Evolutionary conservation across 1,284 basidiomycete species (phyloP).

Genomic region (Naganishia sp.): DNA sequence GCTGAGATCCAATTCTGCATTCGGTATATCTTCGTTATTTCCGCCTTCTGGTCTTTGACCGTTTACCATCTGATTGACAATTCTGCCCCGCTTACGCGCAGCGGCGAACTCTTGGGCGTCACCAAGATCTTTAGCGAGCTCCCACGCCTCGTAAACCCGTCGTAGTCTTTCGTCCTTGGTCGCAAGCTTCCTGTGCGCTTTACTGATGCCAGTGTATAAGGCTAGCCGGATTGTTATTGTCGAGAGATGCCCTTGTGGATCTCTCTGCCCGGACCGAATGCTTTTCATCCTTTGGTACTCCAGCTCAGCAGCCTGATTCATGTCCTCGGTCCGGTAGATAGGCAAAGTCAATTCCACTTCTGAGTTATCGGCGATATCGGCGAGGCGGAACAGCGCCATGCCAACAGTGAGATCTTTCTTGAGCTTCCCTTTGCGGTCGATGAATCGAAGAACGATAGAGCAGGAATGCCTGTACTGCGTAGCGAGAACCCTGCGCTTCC

Average conservation of each 20-base stretch:
- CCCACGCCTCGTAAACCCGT: constrained; percentile 52
- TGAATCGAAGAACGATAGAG: constrained; percentile 46
- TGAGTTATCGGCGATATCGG: constrained; percentile 43
- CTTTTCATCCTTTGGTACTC: constrained; percentile 15
- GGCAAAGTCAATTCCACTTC: constrained; percentile 37
- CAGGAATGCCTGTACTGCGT: constrained; percentile 52
- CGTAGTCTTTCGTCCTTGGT: constrained; percentile 47
- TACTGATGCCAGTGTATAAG: constrained; percentile 46
- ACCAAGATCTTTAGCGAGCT: constrained; percentile 40
- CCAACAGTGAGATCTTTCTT: constrained; percentile 48
- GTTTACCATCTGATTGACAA: constrained; percentile 15
- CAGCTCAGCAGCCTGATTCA: constrained; percentile 36
- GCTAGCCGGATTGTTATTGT: constrained; percentile 41
- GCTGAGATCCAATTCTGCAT: constrained; percentile 24
- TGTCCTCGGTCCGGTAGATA: constrained; percentile 43
- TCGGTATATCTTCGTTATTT: constrained; percentile 5
- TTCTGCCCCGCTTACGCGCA: constrained; percentile 6
- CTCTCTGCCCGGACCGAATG: not conserved
- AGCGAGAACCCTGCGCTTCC: constrained; percentile 41
- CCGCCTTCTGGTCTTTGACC: constrained; percentile 1
- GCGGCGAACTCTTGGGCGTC: constrained; percentile 8
- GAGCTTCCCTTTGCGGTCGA: constrained; percentile 38
- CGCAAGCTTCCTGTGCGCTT: constrained; percentile 45
- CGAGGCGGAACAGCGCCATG: constrained; percentile 42
- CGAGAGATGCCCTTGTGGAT: constrained; percentile 7